Conservation (phyloP, 1,139 yeast genomes). For the Suhomyces choctaworum region DNA sequence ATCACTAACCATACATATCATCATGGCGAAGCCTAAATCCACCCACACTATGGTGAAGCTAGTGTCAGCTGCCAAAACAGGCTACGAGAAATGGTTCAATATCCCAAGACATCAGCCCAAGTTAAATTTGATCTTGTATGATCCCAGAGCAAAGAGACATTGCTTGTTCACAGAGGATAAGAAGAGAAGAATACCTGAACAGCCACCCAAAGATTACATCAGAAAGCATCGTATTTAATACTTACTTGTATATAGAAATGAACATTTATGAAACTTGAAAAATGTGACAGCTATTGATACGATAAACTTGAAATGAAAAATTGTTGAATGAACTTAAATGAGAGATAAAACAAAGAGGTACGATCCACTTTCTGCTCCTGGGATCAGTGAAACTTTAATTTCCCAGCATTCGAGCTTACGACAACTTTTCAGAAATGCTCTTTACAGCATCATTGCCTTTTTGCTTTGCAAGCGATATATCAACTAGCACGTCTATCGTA, state of each 20-base stretch:
- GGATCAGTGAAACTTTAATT: no score
- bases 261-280: background rate
- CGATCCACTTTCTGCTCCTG: no score
- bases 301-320: no score
- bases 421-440: no score
- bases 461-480: no score
- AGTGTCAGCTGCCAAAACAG: slow-evolving; percentile 72
- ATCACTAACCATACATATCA: slow-evolving; percentile 1
- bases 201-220: slow-evolving; percentile 58
- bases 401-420: no score
- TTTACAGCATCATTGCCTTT: no score
- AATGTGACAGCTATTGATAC: no score
- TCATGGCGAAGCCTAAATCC: slow-evolving; percentile 47
- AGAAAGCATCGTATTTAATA: slow-evolving; percentile 39
- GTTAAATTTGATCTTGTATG: slow-evolving; percentile 83
- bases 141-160: slow-evolving; percentile 71
- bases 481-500: no score
- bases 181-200: slow-evolving; percentile 75
- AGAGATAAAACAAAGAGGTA: no score
- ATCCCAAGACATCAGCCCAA: slow-evolving; percentile 81
- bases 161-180: slow-evolving; percentile 86
- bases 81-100: slow-evolving; percentile 75
- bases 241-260: slow-evolving; percentile 12
- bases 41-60: slow-evolving; percentile 50
- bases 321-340: no score